Evolutionary conservation across 2,329 filamentous ascomycete species (phyloP), one percentile per base, ranked within the genome.

Genomic region (Macrophomina phaseolina): DNA sequence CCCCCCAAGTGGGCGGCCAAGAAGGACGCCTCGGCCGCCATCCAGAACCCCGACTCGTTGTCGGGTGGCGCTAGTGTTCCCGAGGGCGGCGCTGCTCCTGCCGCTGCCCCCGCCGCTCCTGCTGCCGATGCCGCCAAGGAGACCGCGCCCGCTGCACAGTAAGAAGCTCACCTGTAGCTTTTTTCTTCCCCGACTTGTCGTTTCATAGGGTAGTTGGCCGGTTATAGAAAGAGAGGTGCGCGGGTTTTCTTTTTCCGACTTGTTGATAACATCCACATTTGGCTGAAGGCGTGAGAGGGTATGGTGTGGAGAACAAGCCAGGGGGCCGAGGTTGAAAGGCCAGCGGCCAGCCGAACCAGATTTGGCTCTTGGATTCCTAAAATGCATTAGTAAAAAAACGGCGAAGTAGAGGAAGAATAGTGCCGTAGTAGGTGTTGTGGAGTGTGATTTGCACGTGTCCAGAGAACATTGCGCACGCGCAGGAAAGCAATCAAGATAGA

Each of bases 1-100:
- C 85, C 90, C 49, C 78, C 82, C 56, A 81, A 81, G 72, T 83
- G 82, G 81, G 79, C 78, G 75, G 75, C 78, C 71, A 71, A 71
- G 68, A 67, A 68, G 45, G 69, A 70, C 61, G 69, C 69, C 65
- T 72, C 71, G 6, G 28, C 52, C 12, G 38, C 49, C 60, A 77
- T 77, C 65, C 72, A 77, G 61, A 76, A 78, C 70, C 71, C 74
- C 18, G 42, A 48, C 30, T 71, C 72, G n/a, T 64, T 73, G 46
- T 73, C 74, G 64, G 70, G 70, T 23, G 73, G 74, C 7, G 76
- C 72, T 6, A 71, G 73, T 52, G 71, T 69, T 3, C 69, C 64
- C 40, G 70, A 49, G 16, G 67, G 66, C 68, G 36, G 67, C 67
- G 53, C 66, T 51, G 58, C 56, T 5, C 55, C 58, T 18, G 48